phyloP scores from a whole-genome alignment of 1,139 yeast species.

The Candida buenavistaensis region DNA sequence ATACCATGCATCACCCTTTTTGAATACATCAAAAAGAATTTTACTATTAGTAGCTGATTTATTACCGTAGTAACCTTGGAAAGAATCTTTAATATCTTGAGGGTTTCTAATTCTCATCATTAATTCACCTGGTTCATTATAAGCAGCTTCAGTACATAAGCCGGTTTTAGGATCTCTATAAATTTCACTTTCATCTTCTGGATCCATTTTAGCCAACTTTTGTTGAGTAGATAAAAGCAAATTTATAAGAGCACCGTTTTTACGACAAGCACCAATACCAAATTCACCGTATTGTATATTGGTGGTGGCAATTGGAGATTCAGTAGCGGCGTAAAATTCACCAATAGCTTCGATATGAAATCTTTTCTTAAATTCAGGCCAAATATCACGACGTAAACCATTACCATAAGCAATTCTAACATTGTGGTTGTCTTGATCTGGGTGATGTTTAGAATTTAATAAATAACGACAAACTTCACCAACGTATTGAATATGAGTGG shows the following conservation, averaged over 20 bases:
- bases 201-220: slow-evolving; percentile 71
- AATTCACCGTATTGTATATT: slow-evolving; percentile 74
- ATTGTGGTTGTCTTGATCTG: slow-evolving; percentile 67
- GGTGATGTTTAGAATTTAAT: slow-evolving; percentile 60
- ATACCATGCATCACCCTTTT: slow-evolving; percentile 89
- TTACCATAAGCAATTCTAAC: slow-evolving; percentile 84
- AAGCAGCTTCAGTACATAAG: slow-evolving; percentile 35
- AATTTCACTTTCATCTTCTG: slow-evolving; percentile 72
- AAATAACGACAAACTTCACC: slow-evolving; percentile 95
- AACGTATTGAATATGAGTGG: slow-evolving; percentile 88
- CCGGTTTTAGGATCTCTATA: slow-evolving; percentile 75
- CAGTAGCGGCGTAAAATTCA: slow-evolving; percentile 94
- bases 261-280: slow-evolving; percentile 89
- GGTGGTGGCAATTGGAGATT: slow-evolving; percentile 89
- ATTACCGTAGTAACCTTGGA: slow-evolving; percentile 89
- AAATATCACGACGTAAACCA: slow-evolving; percentile 90
- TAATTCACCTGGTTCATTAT: slow-evolving; percentile 82
- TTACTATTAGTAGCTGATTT: slow-evolving; percentile 77
- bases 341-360: slow-evolving; percentile 78
- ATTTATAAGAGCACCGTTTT: slow-evolving; percentile 69
- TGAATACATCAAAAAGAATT: slow-evolving; percentile 69
- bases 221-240: slow-evolving; percentile 57
- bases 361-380: slow-evolving; percentile 76
- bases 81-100: slow-evolving; percentile 62
- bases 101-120: slow-evolving; percentile 73